Evolutionary conservation across 2,329 filamentous ascomycete genomes (phyloP).

Genomic region (Nothophaeocryptopus gaeumannii): DNA sequence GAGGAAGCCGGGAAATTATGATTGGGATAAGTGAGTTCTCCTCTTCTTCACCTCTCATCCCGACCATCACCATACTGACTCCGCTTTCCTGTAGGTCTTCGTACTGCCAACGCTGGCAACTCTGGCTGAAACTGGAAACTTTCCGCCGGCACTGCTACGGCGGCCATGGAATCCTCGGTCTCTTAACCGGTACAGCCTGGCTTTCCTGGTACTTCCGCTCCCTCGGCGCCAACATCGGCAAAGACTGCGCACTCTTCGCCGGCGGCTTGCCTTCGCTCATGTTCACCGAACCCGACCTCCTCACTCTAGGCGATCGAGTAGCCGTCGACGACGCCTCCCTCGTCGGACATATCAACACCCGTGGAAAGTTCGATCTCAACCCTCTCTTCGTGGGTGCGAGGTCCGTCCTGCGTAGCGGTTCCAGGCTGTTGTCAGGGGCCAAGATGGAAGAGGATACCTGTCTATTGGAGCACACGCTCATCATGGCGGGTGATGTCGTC

Average conservation of each 20-base stretch:
- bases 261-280: conserved; percentile 53
- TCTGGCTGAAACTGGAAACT: conserved; percentile 53
- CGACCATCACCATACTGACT: neutral
- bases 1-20: conserved; percentile 52
- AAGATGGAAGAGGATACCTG: conserved; percentile 54
- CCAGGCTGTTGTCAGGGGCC: conserved; percentile 53
- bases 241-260: conserved; percentile 55
- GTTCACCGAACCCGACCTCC: conserved; percentile 58
- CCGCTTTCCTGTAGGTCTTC: conserved; percentile 4
- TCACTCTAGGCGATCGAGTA: conserved; percentile 54
- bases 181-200: conserved; percentile 55
- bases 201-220: conserved; percentile 54
- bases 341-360: conserved; percentile 56
- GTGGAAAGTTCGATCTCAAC: conserved; percentile 57
- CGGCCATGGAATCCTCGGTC: conserved; percentile 50
- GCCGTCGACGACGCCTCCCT: conserved; percentile 56
- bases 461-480: conserved; percentile 57
- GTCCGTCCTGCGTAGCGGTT: conserved; percentile 53
- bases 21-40: conserved; percentile 53
- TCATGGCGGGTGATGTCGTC: conserved; percentile 57
- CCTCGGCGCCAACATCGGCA: conserved; percentile 54
- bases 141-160: conserved; percentile 52
- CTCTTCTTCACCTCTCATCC: conserved; percentile 23
- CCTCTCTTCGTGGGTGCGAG: conserved; percentile 50
- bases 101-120: conserved; percentile 59